Evolutionary conservation across 495 filamentous ascomycete genomes (phyloP).

Genomic region (Parachaetomium inaequale): DNA sequence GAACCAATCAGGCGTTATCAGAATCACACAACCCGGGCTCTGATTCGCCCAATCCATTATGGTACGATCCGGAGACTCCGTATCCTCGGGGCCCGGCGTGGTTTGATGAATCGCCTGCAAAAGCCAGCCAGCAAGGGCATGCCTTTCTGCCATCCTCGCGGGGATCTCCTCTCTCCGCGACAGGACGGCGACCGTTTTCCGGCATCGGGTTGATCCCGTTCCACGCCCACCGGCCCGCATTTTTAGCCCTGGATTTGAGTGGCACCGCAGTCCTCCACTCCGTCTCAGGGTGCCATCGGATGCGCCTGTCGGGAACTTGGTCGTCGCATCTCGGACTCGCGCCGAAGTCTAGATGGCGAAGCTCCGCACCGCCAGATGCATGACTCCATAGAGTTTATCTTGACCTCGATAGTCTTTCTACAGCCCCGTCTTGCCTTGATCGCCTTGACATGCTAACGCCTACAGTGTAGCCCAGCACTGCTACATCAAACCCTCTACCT

Average conservation of each 20-base stretch:
- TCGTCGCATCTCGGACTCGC: not conserved
- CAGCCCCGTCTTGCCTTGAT: not conserved
- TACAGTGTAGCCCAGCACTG: not conserved
- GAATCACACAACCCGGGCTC: constrained; percentile 10
- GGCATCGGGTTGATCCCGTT: not conserved
- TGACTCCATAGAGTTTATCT: too few species aligned
- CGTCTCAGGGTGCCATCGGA: not conserved
- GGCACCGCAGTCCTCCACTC: not conserved
- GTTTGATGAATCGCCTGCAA: not conserved
- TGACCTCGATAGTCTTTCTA: not conserved
- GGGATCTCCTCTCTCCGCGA: constrained; percentile 3
- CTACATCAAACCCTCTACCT: constrained; percentile 28
- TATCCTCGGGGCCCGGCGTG: constrained; percentile 4
- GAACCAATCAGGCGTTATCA: constrained; percentile 18
- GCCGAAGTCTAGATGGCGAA: not conserved
- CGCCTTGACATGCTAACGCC: not conserved
- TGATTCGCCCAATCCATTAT: constrained; percentile 22
- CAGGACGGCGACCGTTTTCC: constrained; percentile 17
- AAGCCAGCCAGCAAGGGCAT: not conserved
- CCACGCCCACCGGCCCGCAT: not conserved
- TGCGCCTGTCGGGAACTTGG: constrained; percentile 3
- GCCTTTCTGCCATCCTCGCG: not conserved
- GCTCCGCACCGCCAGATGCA: not conserved
- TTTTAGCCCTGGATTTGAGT: not conserved
- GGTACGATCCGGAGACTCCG: constrained; percentile 23